Percentiles rank a stretch among this genome's conserved stretches.
Conservation (phyloP, 139 green algal genomes). For the Coccomyxa sp. region DNA sequence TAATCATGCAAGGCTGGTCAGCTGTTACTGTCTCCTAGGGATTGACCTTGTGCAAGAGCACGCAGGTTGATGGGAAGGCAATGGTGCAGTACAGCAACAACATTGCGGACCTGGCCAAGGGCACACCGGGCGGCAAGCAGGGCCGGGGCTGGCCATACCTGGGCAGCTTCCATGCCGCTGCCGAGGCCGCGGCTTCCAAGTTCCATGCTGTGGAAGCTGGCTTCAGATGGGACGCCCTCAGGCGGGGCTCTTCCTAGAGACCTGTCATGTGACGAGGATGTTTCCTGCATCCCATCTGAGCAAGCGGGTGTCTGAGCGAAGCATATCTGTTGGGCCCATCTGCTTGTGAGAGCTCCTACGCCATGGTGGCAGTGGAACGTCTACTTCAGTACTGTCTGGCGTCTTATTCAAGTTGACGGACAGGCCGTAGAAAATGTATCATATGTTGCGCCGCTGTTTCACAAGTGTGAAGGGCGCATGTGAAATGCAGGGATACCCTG, state of each 20-base stretch:
- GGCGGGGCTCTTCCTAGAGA: neutral
- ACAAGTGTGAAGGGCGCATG: too few species aligned
- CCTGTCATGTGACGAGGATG: neutral
- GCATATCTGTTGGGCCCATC: too few species aligned
- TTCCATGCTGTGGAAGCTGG: conserved; percentile 12
- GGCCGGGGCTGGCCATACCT: conserved; percentile 7
- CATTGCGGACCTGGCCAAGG: neutral
- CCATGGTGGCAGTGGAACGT: too few species aligned
- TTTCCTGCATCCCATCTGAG: neutral
- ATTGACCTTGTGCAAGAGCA: too few species aligned
- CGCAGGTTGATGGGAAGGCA: conserved; percentile 1
- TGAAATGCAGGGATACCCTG: conserved; percentile 30
- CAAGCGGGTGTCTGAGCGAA: neutral
- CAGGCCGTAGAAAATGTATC: too few species aligned
- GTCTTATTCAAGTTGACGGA: too few species aligned
- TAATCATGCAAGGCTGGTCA: too few species aligned
- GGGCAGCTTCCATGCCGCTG: neutral
- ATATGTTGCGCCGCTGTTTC: too few species aligned
- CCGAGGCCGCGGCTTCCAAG: neutral
- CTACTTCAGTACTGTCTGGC: too few species aligned
- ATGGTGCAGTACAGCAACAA: neutral
- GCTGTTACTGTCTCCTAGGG: too few species aligned
- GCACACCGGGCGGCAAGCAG: neutral
- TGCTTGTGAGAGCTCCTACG: too few species aligned
- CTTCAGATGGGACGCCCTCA: conserved; percentile 42